A percentile compares a stretch with the other conserved stretches of the same genome.
Conservation (phyloP, 768 basidiomycete species). For the Rhodosporidiobolus odoratus region DNA sequence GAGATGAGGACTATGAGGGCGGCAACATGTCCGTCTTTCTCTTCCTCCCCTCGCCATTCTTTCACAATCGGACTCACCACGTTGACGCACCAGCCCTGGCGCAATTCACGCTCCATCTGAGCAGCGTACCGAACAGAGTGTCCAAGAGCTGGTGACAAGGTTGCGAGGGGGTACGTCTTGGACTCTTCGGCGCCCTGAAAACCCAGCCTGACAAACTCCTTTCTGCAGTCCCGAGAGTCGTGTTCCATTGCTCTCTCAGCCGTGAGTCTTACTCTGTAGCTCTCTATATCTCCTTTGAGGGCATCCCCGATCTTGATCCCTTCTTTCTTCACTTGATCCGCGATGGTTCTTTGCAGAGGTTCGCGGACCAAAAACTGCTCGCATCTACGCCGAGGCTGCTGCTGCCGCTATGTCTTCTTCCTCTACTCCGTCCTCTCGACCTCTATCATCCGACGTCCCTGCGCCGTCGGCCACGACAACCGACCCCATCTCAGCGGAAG, state of each 20-base stretch:
- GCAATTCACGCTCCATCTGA: conserved; percentile 22
- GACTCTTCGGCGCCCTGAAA: too few relatives aligned
- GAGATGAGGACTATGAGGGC: conserved; percentile 15
- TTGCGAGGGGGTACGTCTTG: conserved; percentile 12
- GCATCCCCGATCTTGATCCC: not conserved
- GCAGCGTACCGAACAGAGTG: conserved; percentile 12
- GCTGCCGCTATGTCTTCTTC: not conserved
- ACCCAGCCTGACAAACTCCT: not conserved
- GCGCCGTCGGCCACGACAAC: not conserved
- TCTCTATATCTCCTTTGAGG: not conserved
- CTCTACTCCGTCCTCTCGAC: not conserved
- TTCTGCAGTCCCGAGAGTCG: conserved; percentile 17
- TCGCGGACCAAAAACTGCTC: conserved; percentile 28
- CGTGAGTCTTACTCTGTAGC: conserved; percentile 7
- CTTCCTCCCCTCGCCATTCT: not conserved
- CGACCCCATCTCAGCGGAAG: not conserved
- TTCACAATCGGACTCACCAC: too few relatives aligned
- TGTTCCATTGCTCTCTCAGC: conserved; percentile 33
- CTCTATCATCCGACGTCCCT: not conserved
- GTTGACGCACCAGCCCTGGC: not conserved
- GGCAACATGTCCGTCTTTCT: conserved; percentile 1
- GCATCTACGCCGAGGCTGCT: conserved; percentile 33
- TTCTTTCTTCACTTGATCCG: not conserved
- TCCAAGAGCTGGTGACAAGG: conserved; percentile 19
- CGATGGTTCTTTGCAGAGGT: conserved; percentile 13